Evolutionary conservation across 352 stramenopile genomes (phyloP).

Genomic region (Phytophthora multivora): DNA sequence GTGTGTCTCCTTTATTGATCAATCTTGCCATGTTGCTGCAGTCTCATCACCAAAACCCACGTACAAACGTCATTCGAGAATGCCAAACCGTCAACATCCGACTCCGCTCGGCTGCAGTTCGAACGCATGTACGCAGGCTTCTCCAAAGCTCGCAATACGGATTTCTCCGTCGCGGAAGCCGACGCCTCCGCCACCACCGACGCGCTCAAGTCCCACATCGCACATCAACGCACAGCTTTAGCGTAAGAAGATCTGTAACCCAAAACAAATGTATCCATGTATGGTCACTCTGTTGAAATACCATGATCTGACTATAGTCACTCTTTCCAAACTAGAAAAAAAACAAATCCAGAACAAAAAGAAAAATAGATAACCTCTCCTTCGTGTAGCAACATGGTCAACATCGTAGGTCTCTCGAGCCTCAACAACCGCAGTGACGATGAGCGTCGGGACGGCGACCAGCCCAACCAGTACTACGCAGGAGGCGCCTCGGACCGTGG

Average conservation of each 20-base stretch:
- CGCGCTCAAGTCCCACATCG: slow-evolving; percentile 57
- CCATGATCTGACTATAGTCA: not conserved
- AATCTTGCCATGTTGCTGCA: slow-evolving; percentile 14
- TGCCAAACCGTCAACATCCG: slow-evolving; percentile 75
- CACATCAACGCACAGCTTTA: slow-evolving; percentile 73
- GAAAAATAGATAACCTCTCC: no score
- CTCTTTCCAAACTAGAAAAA: not conserved
- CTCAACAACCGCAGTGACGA: slow-evolving; percentile 53
- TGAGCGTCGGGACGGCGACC: slow-evolving; percentile 31
- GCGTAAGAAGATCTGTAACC: slow-evolving; percentile 27
- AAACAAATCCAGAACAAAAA: not conserved
- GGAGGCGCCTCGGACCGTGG: slow-evolving; percentile 67
- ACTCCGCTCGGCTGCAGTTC: slow-evolving; percentile 60
- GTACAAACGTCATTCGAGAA: slow-evolving; percentile 67
- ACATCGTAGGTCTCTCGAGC: slow-evolving; percentile 84
- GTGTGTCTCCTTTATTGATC: no score
- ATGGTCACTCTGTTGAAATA: slow-evolving; percentile 13
- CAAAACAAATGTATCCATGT: slow-evolving; percentile 21
- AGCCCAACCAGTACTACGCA: slow-evolving; percentile 76
- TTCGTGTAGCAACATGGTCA: slow-evolving; percentile 51
- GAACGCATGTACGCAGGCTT: slow-evolving; percentile 76
- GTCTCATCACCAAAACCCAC: slow-evolving; percentile 58
- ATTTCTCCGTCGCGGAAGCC: slow-evolving; percentile 65
- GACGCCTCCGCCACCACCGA: slow-evolving; percentile 48
- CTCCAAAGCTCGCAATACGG: slow-evolving; percentile 69